These are phyloP conservation scores for Vigna trinervia DNA, from an alignment of 306 rosid species.

Conservation along the genomic window DNA sequence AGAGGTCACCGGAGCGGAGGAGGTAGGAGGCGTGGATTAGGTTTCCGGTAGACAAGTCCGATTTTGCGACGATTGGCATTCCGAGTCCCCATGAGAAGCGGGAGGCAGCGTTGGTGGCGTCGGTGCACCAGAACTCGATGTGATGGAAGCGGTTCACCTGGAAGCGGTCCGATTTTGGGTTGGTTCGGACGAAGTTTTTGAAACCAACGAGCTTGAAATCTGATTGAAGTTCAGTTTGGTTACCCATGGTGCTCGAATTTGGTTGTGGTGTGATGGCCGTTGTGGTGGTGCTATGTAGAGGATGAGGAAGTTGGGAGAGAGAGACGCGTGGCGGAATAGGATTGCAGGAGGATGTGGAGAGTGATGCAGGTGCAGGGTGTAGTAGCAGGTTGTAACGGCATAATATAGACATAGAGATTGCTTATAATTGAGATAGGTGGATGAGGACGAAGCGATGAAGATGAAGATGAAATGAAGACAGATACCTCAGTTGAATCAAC, in stretches of 20 bases:
- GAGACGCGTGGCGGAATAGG: slow-evolving; percentile 38
- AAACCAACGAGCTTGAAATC: slow-evolving; percentile 65
- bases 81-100: slow-evolving; percentile 91
- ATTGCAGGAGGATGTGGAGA: not conserved
- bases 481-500: too few species aligned
- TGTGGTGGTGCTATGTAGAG: not conserved
- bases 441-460: too few species aligned
- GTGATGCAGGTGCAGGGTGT: not conserved
- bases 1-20: slow-evolving; percentile 84
- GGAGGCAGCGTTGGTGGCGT: slow-evolving; percentile 78
- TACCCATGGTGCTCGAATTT: slow-evolving; percentile 48
- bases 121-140: slow-evolving; percentile 86
- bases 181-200: slow-evolving; percentile 70
- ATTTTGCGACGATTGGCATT: slow-evolving; percentile 77
- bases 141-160: slow-evolving; percentile 78
- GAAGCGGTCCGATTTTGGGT: slow-evolving; percentile 83
- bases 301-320: not conserved
- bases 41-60: slow-evolving; percentile 90
- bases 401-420: too few species aligned
- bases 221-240: slow-evolving; percentile 1
- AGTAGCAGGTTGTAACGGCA: not conserved
- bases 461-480: too few species aligned
- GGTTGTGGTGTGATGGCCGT: not conserved
- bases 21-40: slow-evolving; percentile 82
- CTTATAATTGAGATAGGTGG: too few species aligned